Evolutionary conservation across 306 rosid genomes (phyloP), one percentile per base, ranked within the genome.

Genomic region (Boehmeria nivea): DNA sequence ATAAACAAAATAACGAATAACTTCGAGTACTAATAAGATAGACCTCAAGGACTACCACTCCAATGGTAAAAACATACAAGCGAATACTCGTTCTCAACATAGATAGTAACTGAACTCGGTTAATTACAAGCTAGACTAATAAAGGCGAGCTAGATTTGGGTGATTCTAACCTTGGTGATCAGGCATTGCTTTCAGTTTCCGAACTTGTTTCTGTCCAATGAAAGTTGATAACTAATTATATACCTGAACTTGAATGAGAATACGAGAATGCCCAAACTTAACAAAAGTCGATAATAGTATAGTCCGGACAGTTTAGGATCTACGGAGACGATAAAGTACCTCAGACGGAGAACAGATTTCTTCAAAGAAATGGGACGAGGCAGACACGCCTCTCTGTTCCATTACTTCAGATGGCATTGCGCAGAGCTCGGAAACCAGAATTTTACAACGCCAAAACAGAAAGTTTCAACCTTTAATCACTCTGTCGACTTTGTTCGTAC

Each of bases 321-420:
- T 12, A 17, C 44, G 3, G 10, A 24, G 7, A 60, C 38, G 10
- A 51, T 57, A 43, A 66, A 66, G 40, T 51, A 81, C 95, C 84
- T 83, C 88, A 19, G 88, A 70, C 65, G 78, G 57, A 76, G 73
- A 78, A 59, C 78, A 58, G 37, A 76, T 43, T 48, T 81, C 95
- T 51, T 77, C 88, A 68, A 64, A 86, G 63, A 66, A 67, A 65
- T 67, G 91, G 21, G 91, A 58, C 39, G 91, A 69, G 72, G 82
- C 76, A 50, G 88, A 51, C 27, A 71, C 78, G 40, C 81, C 81
- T 71, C 84, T 76, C 57, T 78, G 81, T 54, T 78, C 83, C 86
- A 70, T 78, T 50, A 81, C 28, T 74, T 87, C 84, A 65, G 72
- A 87, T 72, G 88, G 88, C 95, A 87, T 87, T 60, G 75, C 70